Evolutionary conservation across 2,329 filamentous ascomycete genomes (phyloP), one percentile per base, ranked within the genome.

Genomic region (Colletotrichum euphorbiae): DNA sequence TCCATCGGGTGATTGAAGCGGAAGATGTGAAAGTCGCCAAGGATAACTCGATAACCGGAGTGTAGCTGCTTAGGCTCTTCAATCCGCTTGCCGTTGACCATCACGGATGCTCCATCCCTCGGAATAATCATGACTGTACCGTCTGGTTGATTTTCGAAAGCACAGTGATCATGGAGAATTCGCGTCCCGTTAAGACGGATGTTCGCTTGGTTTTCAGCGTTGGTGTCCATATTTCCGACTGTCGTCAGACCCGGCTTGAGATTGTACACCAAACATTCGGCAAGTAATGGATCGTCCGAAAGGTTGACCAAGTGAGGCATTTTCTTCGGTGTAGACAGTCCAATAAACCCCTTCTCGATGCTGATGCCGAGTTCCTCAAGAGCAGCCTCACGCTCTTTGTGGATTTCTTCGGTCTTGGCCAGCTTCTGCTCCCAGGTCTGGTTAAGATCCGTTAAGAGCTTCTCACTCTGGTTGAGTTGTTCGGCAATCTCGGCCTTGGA

Each of bases 361-460:
- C 94, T 98, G 80, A 99, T 98, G 72, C 96, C 96, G 48, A 99
- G 87, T 78, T 99, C 96, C 81, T 99, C 96, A 51, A 99, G 83
- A 9, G 96, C 96, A 54, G 94, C 90, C 80, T 99, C 96, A 72
- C 96, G 90, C 80, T 99, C 96, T 77, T 97, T 98, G 83, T 99
- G 96, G 62, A 99, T 98, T 73, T 95, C 90, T 78, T 99, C 96
- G 0, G 96, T 99, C 81, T 97, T 98, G 71, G 89, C 87, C 70
- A 99, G 82, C 80, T 98, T 98, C 81, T 99, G 89, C 81, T 99
- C 96, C 96, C 96, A 99, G 0, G 96, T 99, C 81, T 99, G 94
- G 75, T 99, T 99, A 61, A 99, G 87, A 77, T 99, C 96, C 56
- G 92, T 91, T 75, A 98, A 92, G 19, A 99, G 87, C 80, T 99